Conservation (phyloP, 75 land plant species). For the Pinus taeda region DNA sequence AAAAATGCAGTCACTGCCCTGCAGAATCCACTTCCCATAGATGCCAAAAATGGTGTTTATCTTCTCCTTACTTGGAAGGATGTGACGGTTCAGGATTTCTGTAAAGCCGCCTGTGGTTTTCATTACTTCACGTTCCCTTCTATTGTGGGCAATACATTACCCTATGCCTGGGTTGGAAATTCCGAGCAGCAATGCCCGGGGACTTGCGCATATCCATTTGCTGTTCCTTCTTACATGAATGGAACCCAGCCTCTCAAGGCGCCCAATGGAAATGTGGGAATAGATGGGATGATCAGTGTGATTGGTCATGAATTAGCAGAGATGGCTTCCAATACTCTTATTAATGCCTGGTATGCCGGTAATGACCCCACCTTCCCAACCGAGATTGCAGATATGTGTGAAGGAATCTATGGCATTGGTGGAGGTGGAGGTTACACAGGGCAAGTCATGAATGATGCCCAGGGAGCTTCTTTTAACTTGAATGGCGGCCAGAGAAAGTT, state of each 20-base stretch:
- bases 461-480: conserved; percentile 53
- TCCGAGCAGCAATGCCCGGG: conserved; percentile 75
- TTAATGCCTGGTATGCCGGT: conserved; percentile 92
- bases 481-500: conserved; percentile 62
- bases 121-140: conserved; percentile 89
- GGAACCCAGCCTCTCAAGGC: conserved; percentile 31
- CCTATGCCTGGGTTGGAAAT: conserved; percentile 90
- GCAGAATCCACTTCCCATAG: conserved; percentile 38
- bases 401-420: conserved; percentile 77
- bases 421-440: conserved; percentile 81
- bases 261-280: conserved; percentile 71
- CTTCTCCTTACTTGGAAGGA: conserved; percentile 63
- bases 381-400: conserved; percentile 83
- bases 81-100: conserved; percentile 76
- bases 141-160: conserved; percentile 70
- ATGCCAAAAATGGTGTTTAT: conserved; percentile 62
- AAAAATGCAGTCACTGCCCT: conserved; percentile 25
- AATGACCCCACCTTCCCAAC: conserved; percentile 84
- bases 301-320: conserved; percentile 89
- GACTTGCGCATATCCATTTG: conserved; percentile 86
- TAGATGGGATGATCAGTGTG: conserved; percentile 90
- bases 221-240: conserved; percentile 61
- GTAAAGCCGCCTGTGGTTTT: conserved; percentile 83
- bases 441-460: conserved; percentile 42
- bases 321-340: conserved; percentile 65